Conservation (phyloP, 129 eudicot species). For the Centaurea solstitialis region DNA sequence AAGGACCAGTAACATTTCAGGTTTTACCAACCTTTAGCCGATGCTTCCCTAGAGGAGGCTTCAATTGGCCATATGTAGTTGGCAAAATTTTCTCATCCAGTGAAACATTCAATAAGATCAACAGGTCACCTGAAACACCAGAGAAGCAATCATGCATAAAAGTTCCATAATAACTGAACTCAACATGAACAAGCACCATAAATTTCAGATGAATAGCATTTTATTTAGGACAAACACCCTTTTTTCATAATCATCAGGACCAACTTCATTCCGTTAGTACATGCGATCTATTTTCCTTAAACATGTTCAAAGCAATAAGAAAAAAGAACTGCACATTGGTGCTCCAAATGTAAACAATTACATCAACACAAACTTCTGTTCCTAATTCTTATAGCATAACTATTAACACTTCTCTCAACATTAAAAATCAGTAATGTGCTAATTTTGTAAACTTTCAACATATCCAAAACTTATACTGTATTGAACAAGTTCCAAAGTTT, state of each 20-base stretch:
- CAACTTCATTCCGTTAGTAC: background rate
- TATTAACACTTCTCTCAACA: background rate
- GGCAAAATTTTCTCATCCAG: constrained; percentile 80
- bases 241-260: background rate
- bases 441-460: background rate
- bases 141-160: background rate
- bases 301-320: background rate
- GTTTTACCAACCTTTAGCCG: constrained; percentile 75
- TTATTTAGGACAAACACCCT: background rate
- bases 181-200: background rate
- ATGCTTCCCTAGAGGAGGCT: constrained; percentile 93
- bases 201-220: background rate
- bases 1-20: background rate
- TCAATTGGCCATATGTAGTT: constrained; percentile 82
- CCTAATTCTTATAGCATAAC: background rate
- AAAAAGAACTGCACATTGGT: background rate
- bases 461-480: background rate
- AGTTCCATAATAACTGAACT: background rate
- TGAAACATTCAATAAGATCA: constrained; percentile 64
- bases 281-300: background rate
- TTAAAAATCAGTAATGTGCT: background rate
- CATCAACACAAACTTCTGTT: background rate
- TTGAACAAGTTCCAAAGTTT: background rate
- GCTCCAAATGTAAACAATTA: background rate
- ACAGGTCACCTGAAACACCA: constrained; percentile 58